Conservation (phyloP, 2,329 filamentous ascomycete genomes). For the Cordyceps cicadae region DNA sequence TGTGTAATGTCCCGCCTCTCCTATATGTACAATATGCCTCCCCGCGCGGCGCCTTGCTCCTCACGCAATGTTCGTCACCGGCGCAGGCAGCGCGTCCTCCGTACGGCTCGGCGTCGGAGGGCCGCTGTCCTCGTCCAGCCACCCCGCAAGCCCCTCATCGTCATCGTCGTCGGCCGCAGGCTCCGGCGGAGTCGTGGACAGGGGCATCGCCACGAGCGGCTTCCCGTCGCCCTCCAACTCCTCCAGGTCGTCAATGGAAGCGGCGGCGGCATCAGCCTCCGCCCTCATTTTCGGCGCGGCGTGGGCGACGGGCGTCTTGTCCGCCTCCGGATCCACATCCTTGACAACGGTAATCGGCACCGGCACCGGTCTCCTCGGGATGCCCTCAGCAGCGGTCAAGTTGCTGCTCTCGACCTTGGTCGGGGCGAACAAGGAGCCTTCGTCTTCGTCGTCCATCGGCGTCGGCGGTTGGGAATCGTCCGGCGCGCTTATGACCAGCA, state of each 20-base stretch:
- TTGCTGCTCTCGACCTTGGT: not conserved
- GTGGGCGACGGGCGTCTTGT: not conserved
- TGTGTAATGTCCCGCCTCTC: not conserved
- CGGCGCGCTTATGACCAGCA: conserved; percentile 59
- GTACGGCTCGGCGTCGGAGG: not conserved
- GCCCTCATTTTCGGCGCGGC: not conserved
- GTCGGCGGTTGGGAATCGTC: conserved; percentile 52
- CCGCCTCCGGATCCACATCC: not conserved
- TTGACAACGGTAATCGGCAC: not conserved
- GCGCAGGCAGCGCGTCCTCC: not conserved
- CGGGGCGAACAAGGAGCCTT: not conserved
- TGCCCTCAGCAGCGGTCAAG: not conserved
- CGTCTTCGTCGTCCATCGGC: conserved; percentile 27
- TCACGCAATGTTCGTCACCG: not conserved
- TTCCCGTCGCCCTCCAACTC: not conserved
- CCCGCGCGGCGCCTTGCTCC: not conserved
- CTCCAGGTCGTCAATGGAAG: not conserved
- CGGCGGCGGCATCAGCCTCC: not conserved
- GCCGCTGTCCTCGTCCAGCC: conserved; percentile 19
- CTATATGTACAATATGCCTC: not conserved
- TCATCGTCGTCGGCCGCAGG: conserved; percentile 17
- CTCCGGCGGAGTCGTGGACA: conserved; percentile 6
- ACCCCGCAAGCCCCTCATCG: conserved; percentile 21
- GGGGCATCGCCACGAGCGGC: conserved; percentile 13
- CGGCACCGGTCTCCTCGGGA: conserved; percentile 2